A percentile compares a stretch with the other conserved stretches of the same genome.
Evolutionary conservation across 164 flowering plant species (phyloP).

Genomic region (Vitis labrusca): DNA sequence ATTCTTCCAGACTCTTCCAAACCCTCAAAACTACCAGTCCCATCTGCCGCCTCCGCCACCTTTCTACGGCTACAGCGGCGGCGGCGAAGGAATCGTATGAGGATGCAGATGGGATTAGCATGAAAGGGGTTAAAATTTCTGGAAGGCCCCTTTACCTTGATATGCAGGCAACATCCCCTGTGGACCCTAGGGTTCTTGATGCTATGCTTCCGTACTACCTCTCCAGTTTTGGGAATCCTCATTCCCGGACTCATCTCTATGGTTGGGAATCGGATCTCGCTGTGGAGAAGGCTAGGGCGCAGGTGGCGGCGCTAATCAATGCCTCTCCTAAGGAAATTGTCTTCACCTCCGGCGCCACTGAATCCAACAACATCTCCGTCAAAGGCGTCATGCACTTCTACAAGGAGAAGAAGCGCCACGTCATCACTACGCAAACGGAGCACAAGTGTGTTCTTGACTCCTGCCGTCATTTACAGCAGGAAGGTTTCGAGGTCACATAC

Average conservation of each 20-base stretch:
- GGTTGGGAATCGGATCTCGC: conserved; percentile 97
- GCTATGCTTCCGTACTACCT: conserved; percentile 83
- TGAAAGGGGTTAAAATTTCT: conserved; percentile 84
- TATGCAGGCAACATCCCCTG: conserved; percentile 94
- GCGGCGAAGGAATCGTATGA: conserved; percentile 22
- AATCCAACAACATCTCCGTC: conserved; percentile 86
- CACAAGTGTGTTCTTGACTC: conserved; percentile 98
- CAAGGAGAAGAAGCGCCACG: conserved; percentile 71
- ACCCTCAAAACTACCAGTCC: conserved; percentile 3
- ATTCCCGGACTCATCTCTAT: conserved; percentile 92
- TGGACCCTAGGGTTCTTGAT: conserved; percentile 90
- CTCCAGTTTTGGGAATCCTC: conserved; percentile 87
- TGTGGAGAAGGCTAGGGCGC: conserved; percentile 79
- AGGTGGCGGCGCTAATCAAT: conserved; percentile 67
- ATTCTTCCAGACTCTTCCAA: conserved; percentile 38
- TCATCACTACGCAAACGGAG: conserved; percentile 96
- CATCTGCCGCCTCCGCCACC: conserved; percentile 23
- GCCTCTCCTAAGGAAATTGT: conserved; percentile 91
- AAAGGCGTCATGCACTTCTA: conserved; percentile 89
- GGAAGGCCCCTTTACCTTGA: conserved; percentile 91
- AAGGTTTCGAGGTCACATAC: conserved; percentile 87
- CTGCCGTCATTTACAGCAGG: conserved; percentile 87
- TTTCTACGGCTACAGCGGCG: conserved; percentile 52
- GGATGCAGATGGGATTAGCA: conserved; percentile 32
- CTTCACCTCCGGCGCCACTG: conserved; percentile 98